Conservation (phyloP, 2,329 filamentous ascomycete genomes). For the Ilyonectria mors-panacis region DNA sequence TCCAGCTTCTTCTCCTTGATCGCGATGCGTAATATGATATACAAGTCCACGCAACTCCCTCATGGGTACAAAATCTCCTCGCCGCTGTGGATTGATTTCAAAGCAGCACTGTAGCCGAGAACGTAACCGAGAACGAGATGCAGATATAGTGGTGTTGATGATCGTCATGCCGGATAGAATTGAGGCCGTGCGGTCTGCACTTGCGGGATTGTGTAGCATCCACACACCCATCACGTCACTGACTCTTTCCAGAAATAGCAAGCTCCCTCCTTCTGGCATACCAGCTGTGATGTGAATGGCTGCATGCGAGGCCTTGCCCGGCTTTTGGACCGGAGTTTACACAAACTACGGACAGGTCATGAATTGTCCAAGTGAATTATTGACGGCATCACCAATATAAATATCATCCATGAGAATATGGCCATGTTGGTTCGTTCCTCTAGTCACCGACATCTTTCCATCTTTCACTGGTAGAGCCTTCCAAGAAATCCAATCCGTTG, state of each 20-base stretch:
- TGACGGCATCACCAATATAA: slow-evolving; percentile 12
- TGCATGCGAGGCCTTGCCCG: slow-evolving; percentile 2
- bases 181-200: slow-evolving; percentile 1
- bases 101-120: no score
- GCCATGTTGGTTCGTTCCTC: background rate
- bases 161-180: slow-evolving; percentile 2
- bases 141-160: background rate
- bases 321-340: slow-evolving; percentile 33
- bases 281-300: background rate
- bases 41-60: background rate
- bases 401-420: slow-evolving; percentile 10
- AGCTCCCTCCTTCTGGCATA: background rate
- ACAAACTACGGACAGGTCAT: slow-evolving; percentile 9
- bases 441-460: background rate
- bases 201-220: background rate
- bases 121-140: background rate
- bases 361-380: background rate
- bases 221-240: slow-evolving; percentile 17
- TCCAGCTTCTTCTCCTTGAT: slow-evolving; percentile 18
- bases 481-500: slow-evolving; percentile 4
- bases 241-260: slow-evolving; percentile 3
- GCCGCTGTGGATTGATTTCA: background rate
- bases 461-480: slow-evolving; percentile 22
- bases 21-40: no score
- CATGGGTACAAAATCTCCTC: background rate